Percentiles rank a stretch among this genome's conserved stretches.
Evolutionary conservation across 2,329 filamentous ascomycete genomes (phyloP).

Genomic region (Alternaria sp.): DNA sequence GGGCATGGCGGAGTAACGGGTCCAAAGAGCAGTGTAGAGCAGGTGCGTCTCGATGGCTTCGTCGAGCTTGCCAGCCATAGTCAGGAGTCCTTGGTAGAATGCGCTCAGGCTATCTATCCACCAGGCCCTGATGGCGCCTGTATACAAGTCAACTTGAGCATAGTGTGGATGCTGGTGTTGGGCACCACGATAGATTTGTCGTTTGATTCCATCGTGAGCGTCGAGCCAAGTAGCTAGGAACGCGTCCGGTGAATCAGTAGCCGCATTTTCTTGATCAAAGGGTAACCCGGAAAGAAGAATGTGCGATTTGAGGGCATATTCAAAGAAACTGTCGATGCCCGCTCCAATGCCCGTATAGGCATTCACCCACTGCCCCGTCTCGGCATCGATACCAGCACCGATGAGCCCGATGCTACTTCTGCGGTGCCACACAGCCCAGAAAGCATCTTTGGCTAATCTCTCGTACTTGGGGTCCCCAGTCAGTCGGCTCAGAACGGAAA

Average conservation of each 20-base stretch:
- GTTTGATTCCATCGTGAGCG: conserved; percentile 85
- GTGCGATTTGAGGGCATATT: conserved; percentile 95
- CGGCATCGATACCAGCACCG: conserved; percentile 90
- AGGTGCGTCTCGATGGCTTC: conserved; percentile 91
- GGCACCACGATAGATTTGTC: conserved; percentile 82
- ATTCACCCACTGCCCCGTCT: conserved; percentile 87
- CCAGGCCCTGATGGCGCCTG: conserved; percentile 85
- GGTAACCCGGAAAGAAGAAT: conserved; percentile 81
- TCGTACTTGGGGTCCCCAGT: conserved; percentile 91
- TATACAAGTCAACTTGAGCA: conserved; percentile 86
- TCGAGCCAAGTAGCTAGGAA: conserved; percentile 87
- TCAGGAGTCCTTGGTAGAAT: conserved; percentile 90
- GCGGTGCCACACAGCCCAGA: conserved; percentile 95
- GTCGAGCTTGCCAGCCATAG: conserved; percentile 86
- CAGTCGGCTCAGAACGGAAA: conserved; percentile 86
- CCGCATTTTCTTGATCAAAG: conserved; percentile 56
- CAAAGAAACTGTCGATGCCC: conserved; percentile 97
- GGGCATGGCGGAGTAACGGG: conserved; percentile 88
- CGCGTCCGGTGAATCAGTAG: conserved; percentile 74
- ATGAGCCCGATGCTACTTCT: conserved; percentile 87
- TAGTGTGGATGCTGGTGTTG: conserved; percentile 89
- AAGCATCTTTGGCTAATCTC: conserved; percentile 85
- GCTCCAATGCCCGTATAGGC: conserved; percentile 93
- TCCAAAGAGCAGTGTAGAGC: conserved; percentile 93
- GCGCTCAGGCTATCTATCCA: conserved; percentile 98